phyloP scores from a whole-genome alignment of 352 stramenopile species.

The Phytophthora ramorum region DNA sequence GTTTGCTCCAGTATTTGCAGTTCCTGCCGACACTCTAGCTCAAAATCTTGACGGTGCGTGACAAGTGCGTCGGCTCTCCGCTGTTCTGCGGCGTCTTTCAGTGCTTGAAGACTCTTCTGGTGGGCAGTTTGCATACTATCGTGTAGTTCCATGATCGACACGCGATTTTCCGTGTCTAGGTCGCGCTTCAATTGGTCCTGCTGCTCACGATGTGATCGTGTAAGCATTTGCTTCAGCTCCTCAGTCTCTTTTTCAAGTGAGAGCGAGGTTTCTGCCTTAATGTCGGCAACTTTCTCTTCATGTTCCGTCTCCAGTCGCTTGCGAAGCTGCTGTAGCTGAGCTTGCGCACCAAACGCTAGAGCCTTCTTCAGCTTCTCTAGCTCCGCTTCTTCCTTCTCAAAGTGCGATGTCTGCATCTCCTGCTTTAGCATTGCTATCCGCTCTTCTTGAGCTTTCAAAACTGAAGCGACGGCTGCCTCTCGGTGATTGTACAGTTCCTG shows the following conservation, averaged over 20 bases:
- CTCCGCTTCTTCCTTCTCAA: slow-evolving; percentile 49
- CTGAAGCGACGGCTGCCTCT: slow-evolving; percentile 39
- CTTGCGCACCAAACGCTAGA: slow-evolving; percentile 64
- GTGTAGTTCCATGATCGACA: slow-evolving; percentile 60
- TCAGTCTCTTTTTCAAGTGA: slow-evolving; percentile 44
- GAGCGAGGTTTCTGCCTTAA: slow-evolving; percentile 32
- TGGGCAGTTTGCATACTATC: slow-evolving; percentile 49
- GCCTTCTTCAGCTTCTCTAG: slow-evolving; percentile 68
- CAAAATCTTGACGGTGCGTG: slow-evolving; percentile 33
- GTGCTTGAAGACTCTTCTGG: slow-evolving; percentile 25
- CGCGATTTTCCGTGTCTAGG: slow-evolving; percentile 53
- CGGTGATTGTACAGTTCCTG: slow-evolving; percentile 50
- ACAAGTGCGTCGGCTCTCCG: slow-evolving; percentile 27
- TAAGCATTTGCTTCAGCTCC: slow-evolving; percentile 54
- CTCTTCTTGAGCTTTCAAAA: slow-evolving; percentile 55
- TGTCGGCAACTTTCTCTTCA: slow-evolving; percentile 41
- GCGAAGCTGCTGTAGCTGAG: slow-evolving; percentile 65
- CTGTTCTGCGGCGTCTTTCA: slow-evolving; percentile 36
- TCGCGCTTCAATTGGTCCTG: slow-evolving; percentile 44
- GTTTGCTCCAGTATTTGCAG: slow-evolving; percentile 46
- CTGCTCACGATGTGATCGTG: slow-evolving; percentile 44
- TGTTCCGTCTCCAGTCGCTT: slow-evolving; percentile 49
- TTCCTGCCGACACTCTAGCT: slow-evolving; percentile 41
- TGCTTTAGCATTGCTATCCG: slow-evolving; percentile 50
- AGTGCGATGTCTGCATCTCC: slow-evolving; percentile 47